A percentile compares a stretch with the other conserved stretches of the same genome.
Conservation (phyloP, 805 yeast species). For the Lipomyces mesembrius region DNA sequence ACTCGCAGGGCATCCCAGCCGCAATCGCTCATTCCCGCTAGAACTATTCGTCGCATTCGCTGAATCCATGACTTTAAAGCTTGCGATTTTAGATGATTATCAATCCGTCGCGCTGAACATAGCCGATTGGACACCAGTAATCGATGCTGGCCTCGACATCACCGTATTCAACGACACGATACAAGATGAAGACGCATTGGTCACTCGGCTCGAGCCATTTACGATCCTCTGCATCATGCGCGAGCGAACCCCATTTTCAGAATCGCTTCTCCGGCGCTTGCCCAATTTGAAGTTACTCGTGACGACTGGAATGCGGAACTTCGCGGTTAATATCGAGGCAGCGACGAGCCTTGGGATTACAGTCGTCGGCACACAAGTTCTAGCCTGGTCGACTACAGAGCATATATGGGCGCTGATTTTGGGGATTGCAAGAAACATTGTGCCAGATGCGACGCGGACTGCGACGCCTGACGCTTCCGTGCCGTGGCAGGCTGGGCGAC, state of each 20-base stretch:
- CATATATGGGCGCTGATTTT: slow-evolving; percentile 38
- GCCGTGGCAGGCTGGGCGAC: slow-evolving; percentile 38
- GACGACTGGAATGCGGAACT: slow-evolving; percentile 37
- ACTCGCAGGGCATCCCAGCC: too few relatives aligned
- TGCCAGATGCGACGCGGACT: slow-evolving; percentile 28
- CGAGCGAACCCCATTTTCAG: slow-evolving; percentile 38
- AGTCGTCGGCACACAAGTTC: slow-evolving; percentile 32
- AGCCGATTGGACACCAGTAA: slow-evolving; percentile 36
- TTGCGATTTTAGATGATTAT: slow-evolving; percentile 39
- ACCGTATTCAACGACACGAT: slow-evolving; percentile 35
- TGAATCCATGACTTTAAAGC: slow-evolving; percentile 8
- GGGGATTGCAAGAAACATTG: slow-evolving; percentile 32
- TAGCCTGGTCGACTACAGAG: slow-evolving; percentile 35
- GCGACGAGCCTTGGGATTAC: slow-evolving; percentile 33
- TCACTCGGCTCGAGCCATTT: slow-evolving; percentile 31
- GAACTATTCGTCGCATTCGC: background rate
- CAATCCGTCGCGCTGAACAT: slow-evolving; percentile 31
- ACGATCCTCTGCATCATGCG: slow-evolving; percentile 36
- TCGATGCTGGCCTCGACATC: slow-evolving; percentile 21
- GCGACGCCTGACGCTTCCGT: slow-evolving; percentile 15
- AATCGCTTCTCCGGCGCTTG: slow-evolving; percentile 21
- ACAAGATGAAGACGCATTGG: slow-evolving; percentile 15
- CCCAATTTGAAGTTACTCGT: slow-evolving; percentile 38
- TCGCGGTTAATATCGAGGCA: slow-evolving; percentile 34
- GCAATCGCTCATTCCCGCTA: too few relatives aligned